These are phyloP conservation scores for Zymoseptoria crescenta DNA, from an alignment of 2,329 filamentous ascomycete genomes.

Conservation along the genomic window DNA sequence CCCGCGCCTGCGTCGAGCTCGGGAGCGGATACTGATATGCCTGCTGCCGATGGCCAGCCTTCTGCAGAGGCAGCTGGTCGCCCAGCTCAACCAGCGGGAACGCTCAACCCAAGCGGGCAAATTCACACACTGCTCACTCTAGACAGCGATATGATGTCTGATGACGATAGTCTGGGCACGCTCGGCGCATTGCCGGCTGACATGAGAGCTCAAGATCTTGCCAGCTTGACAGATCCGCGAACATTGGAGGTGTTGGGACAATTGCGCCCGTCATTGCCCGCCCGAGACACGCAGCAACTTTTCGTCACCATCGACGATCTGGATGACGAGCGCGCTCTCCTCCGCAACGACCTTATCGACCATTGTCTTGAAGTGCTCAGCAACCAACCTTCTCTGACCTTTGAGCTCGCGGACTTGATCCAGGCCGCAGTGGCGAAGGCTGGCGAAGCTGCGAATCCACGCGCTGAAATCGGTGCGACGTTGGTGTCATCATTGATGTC, in stretches of 20 bases:
- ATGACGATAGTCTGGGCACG: conserved; percentile 19
- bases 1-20: background rate
- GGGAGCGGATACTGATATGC: conserved; percentile 31
- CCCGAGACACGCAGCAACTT: conserved; percentile 28
- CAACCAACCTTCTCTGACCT: conserved; percentile 77
- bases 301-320: conserved; percentile 66
- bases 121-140: background rate
- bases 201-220: conserved; percentile 18
- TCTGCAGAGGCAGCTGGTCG: background rate
- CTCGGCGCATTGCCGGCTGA: conserved; percentile 19
- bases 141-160: conserved; percentile 15
- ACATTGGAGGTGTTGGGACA: conserved; percentile 1
- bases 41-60: conserved; percentile 14
- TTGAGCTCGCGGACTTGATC: conserved; percentile 85
- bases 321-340: conserved; percentile 62
- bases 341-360: conserved; percentile 75
- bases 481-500: conserved; percentile 76
- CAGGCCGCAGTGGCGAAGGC: conserved; percentile 59
- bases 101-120: background rate
- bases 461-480: conserved; percentile 71
- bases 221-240: conserved; percentile 14
- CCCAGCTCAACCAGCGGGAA: background rate
- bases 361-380: conserved; percentile 85
- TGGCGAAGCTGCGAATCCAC: conserved; percentile 50
- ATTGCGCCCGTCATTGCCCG: conserved; percentile 3